Base-by-base conservation (phyloP, 768 basidiomycete species). In the Serendipita vermifera region DNA sequence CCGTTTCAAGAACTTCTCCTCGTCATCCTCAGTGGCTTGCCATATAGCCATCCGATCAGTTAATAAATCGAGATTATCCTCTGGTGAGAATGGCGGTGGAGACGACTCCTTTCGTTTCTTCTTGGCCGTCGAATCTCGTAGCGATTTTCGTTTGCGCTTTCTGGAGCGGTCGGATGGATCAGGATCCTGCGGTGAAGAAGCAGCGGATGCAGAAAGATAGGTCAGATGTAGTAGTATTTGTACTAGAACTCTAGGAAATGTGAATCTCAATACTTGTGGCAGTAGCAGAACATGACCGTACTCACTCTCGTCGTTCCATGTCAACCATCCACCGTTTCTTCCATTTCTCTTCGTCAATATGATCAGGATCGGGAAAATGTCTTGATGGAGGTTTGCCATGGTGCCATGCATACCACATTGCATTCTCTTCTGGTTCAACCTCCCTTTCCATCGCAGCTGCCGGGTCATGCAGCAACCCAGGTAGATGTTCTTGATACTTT, bases 311-410 rank as follows among this genome's bases (percentile, higher is more conserved):
- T 15, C 46, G 17, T 29, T 51, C 46, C 9, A 2, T 51, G n/a
- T 51, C 46, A 29, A 51, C 9, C 46, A 51, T 51, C 46, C 46
- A 51, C 29, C 32, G 46, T 29, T 26, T 51, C 22, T 51, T 51
- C 46, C 46, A 51, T 31, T 51, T 51, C 27, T 51, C 46, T n/a
- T 51, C 46, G 27, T 51, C 46, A 7, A 51, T 29, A n/a, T 51
- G 24, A 31, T 51, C 46, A n/a, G 46, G 46, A 29, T 51, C 46
- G 9, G 46, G 46, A 2, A 51, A 51, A 51, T 51, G 46, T 22
- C 46, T 20, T 22, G 31, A 20, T 9, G 46, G 46, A 15, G 46
- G 46, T 15, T 29, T 4, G 24, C 46, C 46, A 31, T 51, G 46
- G n/a, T 51, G 46, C 46, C 46, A 51, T 1, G 46, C 46, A 26